Evolutionary conservation across 2,329 filamentous ascomycete species (phyloP), one percentile per base, ranked within the genome.

Genomic region (Talaromyces sp.): DNA sequence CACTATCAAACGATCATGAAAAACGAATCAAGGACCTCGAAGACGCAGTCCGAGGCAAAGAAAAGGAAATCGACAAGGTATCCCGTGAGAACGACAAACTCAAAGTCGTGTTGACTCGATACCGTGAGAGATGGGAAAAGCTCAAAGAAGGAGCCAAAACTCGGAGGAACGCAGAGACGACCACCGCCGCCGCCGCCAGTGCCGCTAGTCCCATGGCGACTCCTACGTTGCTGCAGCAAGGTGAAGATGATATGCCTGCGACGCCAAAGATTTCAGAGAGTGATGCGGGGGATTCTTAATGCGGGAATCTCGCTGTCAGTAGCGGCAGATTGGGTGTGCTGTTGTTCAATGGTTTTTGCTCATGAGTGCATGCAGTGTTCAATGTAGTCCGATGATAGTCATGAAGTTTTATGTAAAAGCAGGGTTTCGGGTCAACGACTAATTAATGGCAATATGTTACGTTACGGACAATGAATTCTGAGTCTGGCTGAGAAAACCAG

Each of bases 101-200:
- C 55, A 80, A 77, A 59, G 78, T 74, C 47, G 80, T 84, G 7
- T 72, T 88, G 15, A 79, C 74, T 0, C 76, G 81, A 60, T 89
- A 89, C 70, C 73, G 85, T 57, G 84, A 87, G 60, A 82, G 85
- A 62, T 90, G 87, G 86, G 87, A 90, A 72, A 85, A 85, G 66
- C 73, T 91, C 66, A 89, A 89, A 72, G 85, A 86, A 54, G 85
- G 85, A 0, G 87, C 87, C 2, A 83, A 75, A 60, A 74, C 71
- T 8, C 67, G 74, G 47, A 70, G 73, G 17, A 65, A 55, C 42
- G 60, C 61, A 4, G 59, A 61, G 13, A 60, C 42, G 1, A 42
- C 52, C n/a, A 51, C 60, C n/a, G 6, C 44, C n/a, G 15, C 60
- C 9, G 13, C 44, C 6, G 13, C 19, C n/a, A 47, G 54, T 25